These are phyloP conservation scores for Phytopythium oedochilum DNA, from an alignment of 352 stramenopile species.

Conservation along the genomic window DNA sequence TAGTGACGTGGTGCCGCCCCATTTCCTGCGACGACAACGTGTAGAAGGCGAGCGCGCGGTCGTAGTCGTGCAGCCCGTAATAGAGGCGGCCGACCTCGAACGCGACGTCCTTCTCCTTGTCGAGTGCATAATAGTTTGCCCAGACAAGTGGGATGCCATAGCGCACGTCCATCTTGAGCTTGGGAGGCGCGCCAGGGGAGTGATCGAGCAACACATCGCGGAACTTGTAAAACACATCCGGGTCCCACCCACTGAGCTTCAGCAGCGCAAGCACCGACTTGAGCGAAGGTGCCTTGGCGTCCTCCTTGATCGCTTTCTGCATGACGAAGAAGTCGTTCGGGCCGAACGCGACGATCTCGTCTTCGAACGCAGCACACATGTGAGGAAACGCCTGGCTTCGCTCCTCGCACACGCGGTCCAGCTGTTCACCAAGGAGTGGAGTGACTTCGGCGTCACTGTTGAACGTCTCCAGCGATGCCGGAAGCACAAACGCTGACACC, in stretches of 20 bases:
- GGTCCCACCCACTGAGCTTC: conserved; percentile 91
- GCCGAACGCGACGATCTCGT: conserved; percentile 87
- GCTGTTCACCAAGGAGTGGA: conserved; percentile 34
- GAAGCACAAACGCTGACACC: conserved; percentile 85
- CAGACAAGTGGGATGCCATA: conserved; percentile 83
- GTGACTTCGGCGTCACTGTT: neutral
- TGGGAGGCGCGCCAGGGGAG: conserved; percentile 46
- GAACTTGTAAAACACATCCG: conserved; percentile 96
- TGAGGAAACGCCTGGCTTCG: conserved; percentile 63
- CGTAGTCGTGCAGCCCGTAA: conserved; percentile 92
- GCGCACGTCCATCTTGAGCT: conserved; percentile 81
- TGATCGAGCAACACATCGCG: conserved; percentile 89
- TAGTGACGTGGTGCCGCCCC: conserved; percentile 94
- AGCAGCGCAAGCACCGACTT: conserved; percentile 88
- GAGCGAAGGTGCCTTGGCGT: conserved; percentile 69
- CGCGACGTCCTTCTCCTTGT: conserved; percentile 91
- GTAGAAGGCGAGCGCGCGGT: conserved; percentile 89
- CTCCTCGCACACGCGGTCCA: conserved; percentile 60
- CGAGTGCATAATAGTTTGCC: conserved; percentile 92
- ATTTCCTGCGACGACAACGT: conserved; percentile 79
- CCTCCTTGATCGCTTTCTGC: conserved; percentile 87
- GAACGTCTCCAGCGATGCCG: conserved; percentile 10
- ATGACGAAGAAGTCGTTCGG: conserved; percentile 96
- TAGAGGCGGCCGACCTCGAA: conserved; percentile 91
- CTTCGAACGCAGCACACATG: conserved; percentile 72